Evolutionary conservation across 192 early-diverging fungal genomes (phyloP).

Genomic region (Podochytrium sp.): DNA sequence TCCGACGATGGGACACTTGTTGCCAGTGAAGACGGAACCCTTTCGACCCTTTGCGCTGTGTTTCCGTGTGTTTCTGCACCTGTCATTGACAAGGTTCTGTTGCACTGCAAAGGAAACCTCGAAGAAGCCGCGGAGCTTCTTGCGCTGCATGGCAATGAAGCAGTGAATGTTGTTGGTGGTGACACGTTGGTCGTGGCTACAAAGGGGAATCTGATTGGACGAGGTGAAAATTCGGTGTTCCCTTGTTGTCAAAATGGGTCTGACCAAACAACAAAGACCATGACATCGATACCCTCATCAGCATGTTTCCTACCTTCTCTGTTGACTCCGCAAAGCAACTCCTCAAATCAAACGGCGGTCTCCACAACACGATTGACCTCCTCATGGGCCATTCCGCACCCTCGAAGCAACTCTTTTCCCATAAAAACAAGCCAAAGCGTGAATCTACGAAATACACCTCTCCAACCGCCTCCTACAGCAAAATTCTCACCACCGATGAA

Average conservation of each 20-base stretch:
- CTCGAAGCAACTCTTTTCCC: neutral
- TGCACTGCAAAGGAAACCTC: neutral
- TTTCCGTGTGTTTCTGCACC: neutral
- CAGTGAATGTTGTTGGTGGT: neutral
- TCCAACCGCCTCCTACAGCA: neutral
- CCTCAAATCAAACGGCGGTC: conserved; percentile 16
- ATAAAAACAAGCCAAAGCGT: neutral
- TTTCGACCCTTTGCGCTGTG: neutral
- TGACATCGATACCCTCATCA: conserved; percentile 5
- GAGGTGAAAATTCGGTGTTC: neutral
- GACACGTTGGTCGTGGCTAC: neutral
- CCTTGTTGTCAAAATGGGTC: neutral
- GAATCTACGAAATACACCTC: neutral
- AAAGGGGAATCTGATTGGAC: neutral
- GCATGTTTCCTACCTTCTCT: conserved; percentile 20
- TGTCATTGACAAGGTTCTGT: neutral
- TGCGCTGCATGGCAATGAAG: neutral
- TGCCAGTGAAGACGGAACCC: neutral
- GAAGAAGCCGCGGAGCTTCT: neutral
- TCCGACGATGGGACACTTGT: neutral
- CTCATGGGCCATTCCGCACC: neutral
- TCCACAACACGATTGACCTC: conserved; percentile 30
- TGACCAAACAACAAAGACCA: conserved; percentile 5
- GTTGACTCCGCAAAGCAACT: neutral
- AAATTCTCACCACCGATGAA: neutral